Evolutionary conservation across 768 basidiomycete genomes (phyloP).

Genomic region (Cyclocybe cylindracea): DNA sequence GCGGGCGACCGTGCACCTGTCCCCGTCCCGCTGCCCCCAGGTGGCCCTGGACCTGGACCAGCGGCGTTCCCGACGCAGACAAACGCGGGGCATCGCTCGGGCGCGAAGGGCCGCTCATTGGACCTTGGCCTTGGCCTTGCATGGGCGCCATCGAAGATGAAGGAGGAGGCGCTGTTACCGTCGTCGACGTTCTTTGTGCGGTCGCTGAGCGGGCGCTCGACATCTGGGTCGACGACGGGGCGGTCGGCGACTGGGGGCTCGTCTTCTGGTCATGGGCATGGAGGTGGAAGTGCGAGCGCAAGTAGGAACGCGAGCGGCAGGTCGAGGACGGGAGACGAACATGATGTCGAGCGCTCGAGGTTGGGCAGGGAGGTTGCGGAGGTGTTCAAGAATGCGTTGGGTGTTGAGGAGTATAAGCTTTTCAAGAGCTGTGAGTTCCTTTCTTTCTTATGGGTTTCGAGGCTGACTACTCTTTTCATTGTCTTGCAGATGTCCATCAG

Average conservation of each 20-base stretch:
- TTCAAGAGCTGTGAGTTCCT: constrained; percentile 65
- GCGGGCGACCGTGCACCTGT: constrained; percentile 33
- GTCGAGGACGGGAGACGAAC: constrained; percentile 15
- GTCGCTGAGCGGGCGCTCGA: constrained; percentile 27
- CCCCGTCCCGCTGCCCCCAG: constrained; percentile 26
- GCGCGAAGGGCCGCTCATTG: constrained; percentile 66
- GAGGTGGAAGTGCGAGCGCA: neutral
- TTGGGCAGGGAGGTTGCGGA: constrained; percentile 49
- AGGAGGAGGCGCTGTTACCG: constrained; percentile 66
- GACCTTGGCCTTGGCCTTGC: constrained; percentile 70
- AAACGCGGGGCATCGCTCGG: constrained; percentile 40
- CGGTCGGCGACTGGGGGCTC: constrained; percentile 11
- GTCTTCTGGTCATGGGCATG: constrained; percentile 13
- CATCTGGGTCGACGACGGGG: constrained; percentile 25
- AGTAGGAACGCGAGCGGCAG: constrained; percentile 20
- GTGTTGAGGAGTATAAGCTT: constrained; percentile 43
- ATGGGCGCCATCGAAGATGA: constrained; percentile 71
- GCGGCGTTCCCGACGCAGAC: neutral
- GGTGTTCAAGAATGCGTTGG: constrained; percentile 46
- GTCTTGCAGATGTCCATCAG: constrained; percentile 60
- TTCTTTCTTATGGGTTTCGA: constrained; percentile 8
- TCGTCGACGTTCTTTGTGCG: constrained; percentile 39
- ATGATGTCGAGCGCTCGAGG: constrained; percentile 32
- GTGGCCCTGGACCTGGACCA: neutral
- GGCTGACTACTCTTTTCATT: constrained; percentile 1